Evolutionary conservation across 192 early-diverging fungal species (phyloP), one percentile per base, ranked within the genome.

Genomic region (Coemansia sp.): DNA sequence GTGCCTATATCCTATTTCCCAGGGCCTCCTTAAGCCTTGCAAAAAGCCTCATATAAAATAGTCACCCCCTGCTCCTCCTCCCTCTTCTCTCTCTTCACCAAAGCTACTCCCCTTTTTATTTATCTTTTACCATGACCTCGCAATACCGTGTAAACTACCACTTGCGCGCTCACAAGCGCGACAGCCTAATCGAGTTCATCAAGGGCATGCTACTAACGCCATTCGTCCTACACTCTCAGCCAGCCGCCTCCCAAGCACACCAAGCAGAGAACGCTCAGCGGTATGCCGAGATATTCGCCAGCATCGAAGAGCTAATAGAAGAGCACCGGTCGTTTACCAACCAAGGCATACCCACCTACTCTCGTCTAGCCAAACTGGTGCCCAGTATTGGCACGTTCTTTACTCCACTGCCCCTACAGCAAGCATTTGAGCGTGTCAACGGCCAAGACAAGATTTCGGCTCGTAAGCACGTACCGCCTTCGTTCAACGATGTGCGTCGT

Each of bases 101-200:
- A 26, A 55, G 21, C 46, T 7, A 8, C 26, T 32, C 37, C 33
- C 33, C 33, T 35, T 8, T 7, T 8, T 38, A 38, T 9, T 38
- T 32, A 7, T 39, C 6, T 23, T 46, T n/a, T 17, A 6, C 38
- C 53, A 87, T 85, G 83, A 84, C 84, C 8, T 84, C 77, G 40
- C 70, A 78, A 38, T 84, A 82, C 67, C 59, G 77, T 23, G 75
- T 82, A 33, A 87, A 80, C 76, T 88, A 84, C 75, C 83, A 87
- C 39, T 63, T 88, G 38, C 84, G 88, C 30, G 85, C 87, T n/a
- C 92, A 95, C 86, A 96, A 96, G 87, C 89, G 93, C 60, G 95
- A 96, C 80, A 84, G 86, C 53, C 90, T 95, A 64, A 95, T 95
- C 71, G 91, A 93, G 84, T 97, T 95, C 76, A 94, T 97, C 79